Percentiles rank a stretch among this genome's conserved stretches.
Conservation (phyloP, 2,329 filamentous ascomycete genomes). For the Penicillium sclerotigenum region DNA sequence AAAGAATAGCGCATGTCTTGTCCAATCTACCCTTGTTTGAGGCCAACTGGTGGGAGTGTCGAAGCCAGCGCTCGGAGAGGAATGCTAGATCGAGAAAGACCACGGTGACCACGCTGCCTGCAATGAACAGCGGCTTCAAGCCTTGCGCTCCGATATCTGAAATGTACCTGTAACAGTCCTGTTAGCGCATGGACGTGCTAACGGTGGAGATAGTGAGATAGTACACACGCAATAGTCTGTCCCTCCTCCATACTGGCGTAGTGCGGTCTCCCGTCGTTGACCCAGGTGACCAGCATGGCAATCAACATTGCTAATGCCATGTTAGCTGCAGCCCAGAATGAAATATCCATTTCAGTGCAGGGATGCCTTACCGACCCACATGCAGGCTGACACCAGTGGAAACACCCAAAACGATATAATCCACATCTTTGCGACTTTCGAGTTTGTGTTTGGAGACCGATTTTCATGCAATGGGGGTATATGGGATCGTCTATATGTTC, state of each 20-base stretch:
- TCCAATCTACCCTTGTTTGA: slow-evolving; percentile 58
- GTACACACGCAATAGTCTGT: slow-evolving; percentile 56
- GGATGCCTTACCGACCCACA: slow-evolving; percentile 49
- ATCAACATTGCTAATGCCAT: slow-evolving; percentile 52
- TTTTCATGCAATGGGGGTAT: neutral
- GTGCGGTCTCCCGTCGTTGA: slow-evolving; percentile 49
- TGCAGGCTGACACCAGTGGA: slow-evolving; percentile 56
- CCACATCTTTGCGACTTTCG: slow-evolving; percentile 37
- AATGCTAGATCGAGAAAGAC: slow-evolving; percentile 80
- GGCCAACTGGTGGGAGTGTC: slow-evolving; percentile 74
- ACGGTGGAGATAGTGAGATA: neutral
- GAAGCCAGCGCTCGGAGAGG: slow-evolving; percentile 75
- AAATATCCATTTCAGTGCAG: neutral
- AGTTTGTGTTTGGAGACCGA: neutral
- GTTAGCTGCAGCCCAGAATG: slow-evolving; percentile 6
- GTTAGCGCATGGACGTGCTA: neutral
- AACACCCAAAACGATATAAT: slow-evolving; percentile 52
- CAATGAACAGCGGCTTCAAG: slow-evolving; percentile 62
- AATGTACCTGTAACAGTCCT: slow-evolving; percentile 37
- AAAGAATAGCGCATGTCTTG: slow-evolving; percentile 38
- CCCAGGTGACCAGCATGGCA: slow-evolving; percentile 59
- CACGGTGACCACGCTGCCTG: slow-evolving; percentile 61
- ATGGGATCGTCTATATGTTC: neutral
- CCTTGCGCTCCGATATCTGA: slow-evolving; percentile 57
- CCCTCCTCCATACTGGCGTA: slow-evolving; percentile 51